Conservation (phyloP, 345 rosid genomes). For the Brassica juncea region DNA sequence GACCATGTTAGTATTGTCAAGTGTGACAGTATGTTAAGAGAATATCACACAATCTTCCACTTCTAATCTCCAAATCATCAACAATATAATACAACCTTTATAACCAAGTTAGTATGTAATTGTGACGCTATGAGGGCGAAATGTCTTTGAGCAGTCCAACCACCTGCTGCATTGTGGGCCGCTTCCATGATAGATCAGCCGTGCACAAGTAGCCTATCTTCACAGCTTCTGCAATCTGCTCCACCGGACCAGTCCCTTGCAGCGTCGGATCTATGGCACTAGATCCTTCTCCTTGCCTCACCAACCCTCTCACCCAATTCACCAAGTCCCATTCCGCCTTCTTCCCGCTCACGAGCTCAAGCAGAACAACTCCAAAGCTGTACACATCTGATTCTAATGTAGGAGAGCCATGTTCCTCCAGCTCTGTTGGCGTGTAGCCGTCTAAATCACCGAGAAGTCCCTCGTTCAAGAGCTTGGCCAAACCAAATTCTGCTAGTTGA, state of each 20-base stretch:
- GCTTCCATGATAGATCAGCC: constrained; percentile 77
- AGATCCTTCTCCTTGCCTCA: constrained; percentile 56
- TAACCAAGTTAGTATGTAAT: too few species aligned
- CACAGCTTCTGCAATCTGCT: constrained; percentile 73
- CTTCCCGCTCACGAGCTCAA: constrained; percentile 82
- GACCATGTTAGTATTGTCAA: background rate
- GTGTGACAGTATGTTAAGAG: background rate
- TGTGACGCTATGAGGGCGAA: constrained; percentile 7
- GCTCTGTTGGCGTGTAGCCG: constrained; percentile 69
- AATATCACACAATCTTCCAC: background rate
- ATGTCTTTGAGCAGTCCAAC: constrained; percentile 94
- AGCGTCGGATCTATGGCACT: constrained; percentile 68
- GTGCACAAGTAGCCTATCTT: constrained; percentile 92
- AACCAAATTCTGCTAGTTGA: constrained; percentile 78
- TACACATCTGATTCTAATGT: constrained; percentile 83
- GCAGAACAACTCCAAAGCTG: constrained; percentile 81
- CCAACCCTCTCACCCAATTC: constrained; percentile 76
- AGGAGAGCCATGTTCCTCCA: constrained; percentile 38
- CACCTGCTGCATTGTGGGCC: constrained; percentile 91
- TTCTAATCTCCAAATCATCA: background rate
- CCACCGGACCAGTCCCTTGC: constrained; percentile 47
- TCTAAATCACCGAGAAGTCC: constrained; percentile 60
- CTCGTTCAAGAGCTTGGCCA: constrained; percentile 70
- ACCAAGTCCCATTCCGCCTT: constrained; percentile 64
- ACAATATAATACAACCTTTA: background rate